Conservation (phyloP, 768 basidiomycete species). For the Exidia glandulosa region DNA sequence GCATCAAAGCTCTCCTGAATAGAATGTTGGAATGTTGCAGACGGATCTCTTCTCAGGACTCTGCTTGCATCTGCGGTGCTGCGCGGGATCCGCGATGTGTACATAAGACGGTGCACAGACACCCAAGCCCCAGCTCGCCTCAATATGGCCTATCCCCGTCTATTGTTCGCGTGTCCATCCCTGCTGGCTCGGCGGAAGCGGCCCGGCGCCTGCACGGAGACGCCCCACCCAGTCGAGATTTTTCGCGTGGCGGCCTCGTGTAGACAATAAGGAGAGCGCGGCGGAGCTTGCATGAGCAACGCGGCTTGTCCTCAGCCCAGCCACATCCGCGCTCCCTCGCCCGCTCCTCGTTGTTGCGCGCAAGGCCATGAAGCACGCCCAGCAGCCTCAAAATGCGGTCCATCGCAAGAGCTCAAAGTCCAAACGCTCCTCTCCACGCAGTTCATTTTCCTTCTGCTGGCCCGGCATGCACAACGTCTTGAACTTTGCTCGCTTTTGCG, state of each 20-base stretch:
- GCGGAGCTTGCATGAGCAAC: not conserved
- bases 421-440: not conserved
- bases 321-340: not conserved
- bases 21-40: no score
- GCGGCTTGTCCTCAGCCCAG: not conserved
- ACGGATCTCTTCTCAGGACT: no score
- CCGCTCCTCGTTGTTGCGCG: not conserved
- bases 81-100: no score
- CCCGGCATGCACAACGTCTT: constrained; percentile 10
- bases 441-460: not conserved
- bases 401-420: not conserved
- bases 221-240: not conserved
- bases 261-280: not conserved
- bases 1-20: no score
- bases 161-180: no score
- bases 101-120: no score
- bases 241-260: not conserved
- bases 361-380: constrained; percentile 1
- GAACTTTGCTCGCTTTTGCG: constrained; percentile 9
- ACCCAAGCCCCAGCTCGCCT: no score
- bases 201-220: no score
- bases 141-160: no score
- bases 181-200: no score
- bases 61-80: no score
- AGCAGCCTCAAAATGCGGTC: not conserved